phyloP scores from a whole-genome alignment of 257 asterid genomes.

The Handroanthus guayacan region DNA sequence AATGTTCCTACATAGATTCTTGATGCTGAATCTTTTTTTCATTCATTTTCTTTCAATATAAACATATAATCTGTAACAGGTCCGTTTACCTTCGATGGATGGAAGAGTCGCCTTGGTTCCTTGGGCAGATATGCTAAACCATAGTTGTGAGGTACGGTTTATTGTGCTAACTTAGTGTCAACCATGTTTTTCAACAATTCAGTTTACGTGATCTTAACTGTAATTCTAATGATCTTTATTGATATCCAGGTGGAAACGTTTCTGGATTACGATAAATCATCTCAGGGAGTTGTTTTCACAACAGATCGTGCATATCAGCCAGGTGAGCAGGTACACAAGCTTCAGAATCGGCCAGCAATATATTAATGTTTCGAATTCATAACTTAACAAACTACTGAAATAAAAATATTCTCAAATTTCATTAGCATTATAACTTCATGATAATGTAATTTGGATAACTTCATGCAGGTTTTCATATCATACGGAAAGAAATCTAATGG shows the following conservation, averaged over 20 bases:
- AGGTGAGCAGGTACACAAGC: constrained; percentile 96
- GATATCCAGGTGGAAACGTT: constrained; percentile 75
- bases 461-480: constrained; percentile 86
- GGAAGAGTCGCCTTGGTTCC: constrained; percentile 96
- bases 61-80: constrained; percentile 45
- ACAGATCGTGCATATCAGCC: constrained; percentile 94
- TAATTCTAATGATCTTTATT: constrained; percentile 34
- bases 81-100: constrained; percentile 87
- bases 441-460: constrained; percentile 9
- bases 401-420: too few relatives aligned
- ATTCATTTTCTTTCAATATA: neutral
- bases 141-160: constrained; percentile 74
- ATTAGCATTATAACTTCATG: neutral
- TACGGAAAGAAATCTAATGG: constrained; percentile 93
- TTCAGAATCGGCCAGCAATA: constrained; percentile 22
- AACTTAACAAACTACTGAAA: too few relatives aligned
- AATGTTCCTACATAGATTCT: neutral
- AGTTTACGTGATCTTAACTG: constrained; percentile 25
- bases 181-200: constrained; percentile 19
- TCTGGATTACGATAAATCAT: constrained; percentile 88
- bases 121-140: constrained; percentile 99
- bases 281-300: constrained; percentile 86
- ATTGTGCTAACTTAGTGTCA: constrained; percentile 1
- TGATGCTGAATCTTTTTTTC: neutral
- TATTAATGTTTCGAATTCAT: constrained; percentile 10